Base-by-base conservation (phyloP, 495 filamentous ascomycete genomes). In the Aspergillus coremiiformis region DNA sequence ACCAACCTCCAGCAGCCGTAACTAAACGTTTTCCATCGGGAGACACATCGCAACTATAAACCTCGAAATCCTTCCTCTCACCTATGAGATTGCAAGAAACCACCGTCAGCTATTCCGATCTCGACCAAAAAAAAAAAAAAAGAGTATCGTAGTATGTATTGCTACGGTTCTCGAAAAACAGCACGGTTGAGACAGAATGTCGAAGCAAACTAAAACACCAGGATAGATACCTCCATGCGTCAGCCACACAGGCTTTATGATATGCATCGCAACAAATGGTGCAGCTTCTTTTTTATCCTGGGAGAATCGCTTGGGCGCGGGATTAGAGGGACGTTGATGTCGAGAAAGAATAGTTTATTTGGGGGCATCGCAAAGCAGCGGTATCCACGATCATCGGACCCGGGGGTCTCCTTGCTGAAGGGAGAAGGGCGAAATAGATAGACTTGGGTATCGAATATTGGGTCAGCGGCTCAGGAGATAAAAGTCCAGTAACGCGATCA, bases 21-120 rank as follows among this genome's bases (percentile, higher is more conserved):
- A 91, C 93, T 47, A 99, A 76, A 52, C 93, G 80, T 55, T 79
- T 83, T 57, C 90, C 91, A 73, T 97, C 94, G 6, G 93, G 90
- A 12, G 92, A 97, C 51, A 97, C 83, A 75, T 97, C 89, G 69
- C 92, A 95, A 63, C 88, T 94, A 71, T 96, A 99, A 53, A 96
- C 90, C 69, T 97, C 94, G 67, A 93, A 93, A 61, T 95, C 90
- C 60, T 95, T 95, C 66, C 92, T 87, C 73, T 97, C 92, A 58
- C 90, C 91, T 88, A 63, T 52, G 52, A 30, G 30, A 44, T 22
- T 51, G 41, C 8, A 43, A 19, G 17, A 39, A 39, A 48, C 5
- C 9, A 30, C 8, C 21, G 44, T 62, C 41, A 57, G 53, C 44
- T 27, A 53, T 49, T 20, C 12, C 17, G 9, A 15, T 10, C 6